Evolutionary conservation across 2,329 filamentous ascomycete genomes (phyloP).

Genomic region (Sordariomycetes sp.): DNA sequence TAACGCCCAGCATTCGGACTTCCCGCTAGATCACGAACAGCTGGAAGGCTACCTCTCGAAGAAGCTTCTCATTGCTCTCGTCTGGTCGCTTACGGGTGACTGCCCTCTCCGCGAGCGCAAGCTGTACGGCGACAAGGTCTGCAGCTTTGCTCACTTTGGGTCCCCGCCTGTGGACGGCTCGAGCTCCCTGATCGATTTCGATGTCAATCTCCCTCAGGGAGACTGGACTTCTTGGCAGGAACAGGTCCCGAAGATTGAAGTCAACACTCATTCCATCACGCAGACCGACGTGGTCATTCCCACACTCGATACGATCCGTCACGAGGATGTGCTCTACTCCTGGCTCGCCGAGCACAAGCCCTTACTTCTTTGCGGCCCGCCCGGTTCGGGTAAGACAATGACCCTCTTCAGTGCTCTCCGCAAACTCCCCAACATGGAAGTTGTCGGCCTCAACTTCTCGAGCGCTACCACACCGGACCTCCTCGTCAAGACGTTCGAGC

Average conservation of each 20-base stretch:
- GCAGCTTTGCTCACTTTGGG: constrained; percentile 74
- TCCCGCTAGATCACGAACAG: constrained; percentile 82
- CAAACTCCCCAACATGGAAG: constrained; percentile 97
- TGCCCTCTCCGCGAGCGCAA: constrained; percentile 85
- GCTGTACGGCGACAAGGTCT: constrained; percentile 75
- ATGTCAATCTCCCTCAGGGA: constrained; percentile 75
- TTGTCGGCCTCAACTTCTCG: constrained; percentile 98
- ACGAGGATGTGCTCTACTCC: constrained; percentile 98
- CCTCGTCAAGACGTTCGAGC: constrained; percentile 97
- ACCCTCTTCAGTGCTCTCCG: constrained; percentile 95
- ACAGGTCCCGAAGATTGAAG: constrained; percentile 86
- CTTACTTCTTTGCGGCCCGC: constrained; percentile 88
- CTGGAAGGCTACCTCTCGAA: constrained; percentile 84
- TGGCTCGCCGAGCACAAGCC: constrained; percentile 99
- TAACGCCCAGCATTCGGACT: constrained; percentile 88
- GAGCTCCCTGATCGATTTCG: constrained; percentile 89
- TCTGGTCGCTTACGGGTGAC: constrained; percentile 94
- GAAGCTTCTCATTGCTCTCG: constrained; percentile 82
- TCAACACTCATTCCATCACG: constrained; percentile 96
- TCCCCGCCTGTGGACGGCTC: constrained; percentile 68
- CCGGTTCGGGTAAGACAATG: constrained; percentile 99
- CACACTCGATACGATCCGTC: constrained; percentile 90
- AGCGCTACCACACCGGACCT: constrained; percentile 97
- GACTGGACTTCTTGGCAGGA: constrained; percentile 93
- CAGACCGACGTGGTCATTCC: constrained; percentile 98